Conservation (phyloP, 805 yeast species). For the Saccharomyces jurei region DNA sequence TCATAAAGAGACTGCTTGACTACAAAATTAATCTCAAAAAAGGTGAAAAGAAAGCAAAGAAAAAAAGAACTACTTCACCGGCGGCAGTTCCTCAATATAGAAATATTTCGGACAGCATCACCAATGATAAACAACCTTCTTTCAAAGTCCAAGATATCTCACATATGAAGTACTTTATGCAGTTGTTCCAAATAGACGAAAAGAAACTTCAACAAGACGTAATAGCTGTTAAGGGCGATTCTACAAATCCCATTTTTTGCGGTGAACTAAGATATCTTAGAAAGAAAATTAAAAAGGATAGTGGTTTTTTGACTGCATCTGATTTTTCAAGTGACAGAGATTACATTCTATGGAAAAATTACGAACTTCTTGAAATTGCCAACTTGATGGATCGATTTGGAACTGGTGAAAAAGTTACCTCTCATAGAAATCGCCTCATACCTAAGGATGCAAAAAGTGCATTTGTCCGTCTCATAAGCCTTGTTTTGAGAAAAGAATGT, state of each 20-base stretch:
- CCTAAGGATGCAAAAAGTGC: constrained; percentile 37
- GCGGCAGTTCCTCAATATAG: constrained; percentile 10
- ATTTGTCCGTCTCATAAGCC: constrained; percentile 34
- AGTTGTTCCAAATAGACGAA: constrained; percentile 43
- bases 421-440: constrained; percentile 22
- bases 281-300: constrained; percentile 17
- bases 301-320: constrained; percentile 24
- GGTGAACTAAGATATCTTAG: constrained; percentile 9
- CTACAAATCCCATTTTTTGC: constrained; percentile 14
- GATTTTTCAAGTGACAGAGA: constrained; percentile 32
- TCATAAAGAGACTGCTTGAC: constrained; percentile 37
- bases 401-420: not conserved
- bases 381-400: constrained; percentile 22
- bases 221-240: constrained; percentile 19
- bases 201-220: constrained; percentile 49
- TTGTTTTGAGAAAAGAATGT: constrained; percentile 38
- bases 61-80: not conserved
- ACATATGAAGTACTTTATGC: constrained; percentile 39
- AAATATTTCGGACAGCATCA: not conserved
- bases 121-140: constrained; percentile 34
- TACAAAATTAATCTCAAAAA: constrained; percentile 26
- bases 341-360: constrained; percentile 37
- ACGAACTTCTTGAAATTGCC: constrained; percentile 30
- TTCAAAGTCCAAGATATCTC: constrained; percentile 50
- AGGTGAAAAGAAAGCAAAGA: not conserved